phyloP scores from a whole-genome alignment of 768 basidiomycete genomes.

The Galerina marginata region DNA sequence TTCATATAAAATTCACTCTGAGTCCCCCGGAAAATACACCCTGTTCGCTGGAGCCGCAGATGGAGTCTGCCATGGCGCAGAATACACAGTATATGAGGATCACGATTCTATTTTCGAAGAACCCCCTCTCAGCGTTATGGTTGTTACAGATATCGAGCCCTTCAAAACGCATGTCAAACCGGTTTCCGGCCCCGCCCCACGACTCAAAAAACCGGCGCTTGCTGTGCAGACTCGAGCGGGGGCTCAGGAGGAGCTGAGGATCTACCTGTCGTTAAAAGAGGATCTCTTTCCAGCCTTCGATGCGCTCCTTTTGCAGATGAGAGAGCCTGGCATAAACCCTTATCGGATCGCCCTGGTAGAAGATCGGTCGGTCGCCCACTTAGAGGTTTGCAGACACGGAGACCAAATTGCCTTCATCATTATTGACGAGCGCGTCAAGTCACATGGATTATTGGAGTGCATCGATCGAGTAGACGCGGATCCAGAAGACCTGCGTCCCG shows the following conservation, averaged over 20 bases:
- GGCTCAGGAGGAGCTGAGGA: neutral
- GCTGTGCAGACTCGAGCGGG: slow-evolving; percentile 7
- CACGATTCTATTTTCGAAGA: neutral
- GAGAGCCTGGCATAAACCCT: neutral
- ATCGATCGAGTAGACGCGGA: neutral
- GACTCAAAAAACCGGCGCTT: neutral
- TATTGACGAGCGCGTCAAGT: neutral
- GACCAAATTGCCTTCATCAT: neutral
- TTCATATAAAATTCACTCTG: neutral
- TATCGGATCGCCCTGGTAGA: neutral
- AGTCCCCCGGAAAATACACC: slow-evolving; percentile 1
- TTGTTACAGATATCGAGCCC: neutral
- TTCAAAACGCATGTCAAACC: neutral
- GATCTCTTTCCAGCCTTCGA: neutral
- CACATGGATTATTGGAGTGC: neutral
- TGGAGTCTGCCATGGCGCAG: slow-evolving; percentile 16
- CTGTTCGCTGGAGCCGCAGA: slow-evolving; percentile 19
- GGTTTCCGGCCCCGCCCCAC: neutral
- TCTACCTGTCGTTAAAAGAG: slow-evolving; percentile 1
- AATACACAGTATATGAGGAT: slow-evolving; percentile 17
- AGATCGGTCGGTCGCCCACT: neutral
- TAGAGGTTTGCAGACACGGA: neutral
- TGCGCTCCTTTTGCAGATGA: neutral
- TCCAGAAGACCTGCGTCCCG: neutral
- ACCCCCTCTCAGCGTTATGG: neutral